Conservation (phyloP, 805 yeast species). For the Debaryomyces maramus region DNA sequence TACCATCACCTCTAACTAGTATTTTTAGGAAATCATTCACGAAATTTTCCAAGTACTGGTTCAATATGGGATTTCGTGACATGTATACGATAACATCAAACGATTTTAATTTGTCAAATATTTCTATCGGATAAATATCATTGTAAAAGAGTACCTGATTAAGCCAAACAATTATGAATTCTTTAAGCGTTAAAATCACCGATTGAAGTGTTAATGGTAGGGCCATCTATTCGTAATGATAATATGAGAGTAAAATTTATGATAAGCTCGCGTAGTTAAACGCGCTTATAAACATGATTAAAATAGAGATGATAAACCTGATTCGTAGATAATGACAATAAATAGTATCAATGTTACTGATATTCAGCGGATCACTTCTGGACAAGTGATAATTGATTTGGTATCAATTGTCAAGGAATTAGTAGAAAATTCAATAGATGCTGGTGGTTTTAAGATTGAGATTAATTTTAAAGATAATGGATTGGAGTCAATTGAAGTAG, state of each 20-base stretch:
- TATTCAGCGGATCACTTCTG: slow-evolving; percentile 79
- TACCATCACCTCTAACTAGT: slow-evolving; percentile 5
- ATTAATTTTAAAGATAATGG: slow-evolving; percentile 72
- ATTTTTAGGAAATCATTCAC: slow-evolving; percentile 8
- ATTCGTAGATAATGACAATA: slow-evolving; percentile 20
- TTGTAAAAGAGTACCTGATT: slow-evolving; percentile 58
- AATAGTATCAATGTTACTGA: slow-evolving; percentile 43
- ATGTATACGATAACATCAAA: slow-evolving; percentile 45
- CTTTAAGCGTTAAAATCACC: slow-evolving; percentile 40
- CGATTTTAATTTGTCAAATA: slow-evolving; percentile 45
- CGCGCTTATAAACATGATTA: too few species aligned
- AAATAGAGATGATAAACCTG: too few species aligned
- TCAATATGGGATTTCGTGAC: slow-evolving; percentile 48
- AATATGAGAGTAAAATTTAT: too few species aligned
- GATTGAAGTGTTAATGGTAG: slow-evolving; percentile 24
- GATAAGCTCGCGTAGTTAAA: too few species aligned
- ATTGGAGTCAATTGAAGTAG: slow-evolving; percentile 62
- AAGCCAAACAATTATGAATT: slow-evolving; percentile 49
- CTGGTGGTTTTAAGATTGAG: slow-evolving; percentile 66
- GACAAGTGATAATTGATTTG: slow-evolving; percentile 86
- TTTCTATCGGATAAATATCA: slow-evolving; percentile 50
- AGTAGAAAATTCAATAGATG: slow-evolving; percentile 85
- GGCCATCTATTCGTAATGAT: too few species aligned
- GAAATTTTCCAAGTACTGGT: slow-evolving; percentile 38
- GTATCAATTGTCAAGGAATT: slow-evolving; percentile 80